phyloP scores from a whole-genome alignment of 192 early-diverging fungal species.

The Rhizophagus sp. region DNA sequence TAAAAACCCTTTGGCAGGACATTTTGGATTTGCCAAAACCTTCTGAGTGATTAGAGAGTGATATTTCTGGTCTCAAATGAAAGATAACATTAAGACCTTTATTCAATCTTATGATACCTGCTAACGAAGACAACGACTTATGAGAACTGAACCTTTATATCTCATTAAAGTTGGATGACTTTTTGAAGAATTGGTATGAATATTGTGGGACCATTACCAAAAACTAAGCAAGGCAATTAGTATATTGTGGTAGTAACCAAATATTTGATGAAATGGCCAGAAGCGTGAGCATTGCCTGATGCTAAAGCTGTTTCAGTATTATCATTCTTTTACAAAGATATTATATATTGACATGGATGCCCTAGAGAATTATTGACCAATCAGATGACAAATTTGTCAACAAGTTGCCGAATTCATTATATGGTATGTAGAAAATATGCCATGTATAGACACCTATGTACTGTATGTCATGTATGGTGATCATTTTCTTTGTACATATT shows the following conservation, averaged over 20 bases:
- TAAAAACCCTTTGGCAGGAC: too few relatives aligned
- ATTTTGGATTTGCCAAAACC: too few relatives aligned
- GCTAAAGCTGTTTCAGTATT: not conserved
- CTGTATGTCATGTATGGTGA: too few relatives aligned
- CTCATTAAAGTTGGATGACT: not conserved
- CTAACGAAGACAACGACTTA: not conserved
- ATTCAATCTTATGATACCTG: not conserved
- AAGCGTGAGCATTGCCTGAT: conserved; percentile 2
- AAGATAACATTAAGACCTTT: not conserved
- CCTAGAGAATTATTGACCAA: not conserved
- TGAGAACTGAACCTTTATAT: not conserved
- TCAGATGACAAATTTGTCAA: not conserved
- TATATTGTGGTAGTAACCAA: conserved; percentile 17
- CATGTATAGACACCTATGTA: too few relatives aligned
- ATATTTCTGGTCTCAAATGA: conserved; percentile 10
- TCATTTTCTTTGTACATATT: too few relatives aligned
- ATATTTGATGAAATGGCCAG: too few relatives aligned
- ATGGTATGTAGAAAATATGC: too few relatives aligned
- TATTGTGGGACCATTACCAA: conserved; percentile 6
- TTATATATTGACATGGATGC: conserved; percentile 11
- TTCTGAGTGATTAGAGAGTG: too few relatives aligned
- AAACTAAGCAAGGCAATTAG: not conserved
- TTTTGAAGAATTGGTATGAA: conserved; percentile 14
- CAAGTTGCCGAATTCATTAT: not conserved
- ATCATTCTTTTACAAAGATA: conserved; percentile 18